Base-by-base conservation (phyloP, 148 eudicot species). In the Fallopia convolvulus region DNA sequence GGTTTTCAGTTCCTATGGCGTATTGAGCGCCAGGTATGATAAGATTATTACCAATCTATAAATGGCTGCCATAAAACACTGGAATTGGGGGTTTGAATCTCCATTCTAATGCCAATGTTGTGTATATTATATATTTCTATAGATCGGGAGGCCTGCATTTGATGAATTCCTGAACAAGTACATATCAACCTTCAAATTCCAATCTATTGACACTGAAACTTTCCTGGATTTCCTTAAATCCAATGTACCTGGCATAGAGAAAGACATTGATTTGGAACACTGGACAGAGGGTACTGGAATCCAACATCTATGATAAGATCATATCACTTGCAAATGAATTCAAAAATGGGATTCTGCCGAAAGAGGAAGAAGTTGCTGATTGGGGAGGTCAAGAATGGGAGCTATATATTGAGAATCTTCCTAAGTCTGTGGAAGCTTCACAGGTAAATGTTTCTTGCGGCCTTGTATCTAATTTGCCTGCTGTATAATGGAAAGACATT, bases 1-100 rank as follows among this genome's bases (percentile, higher is more conserved):
- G 99, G 99, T n/a, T 92, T 95, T 84, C 99, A 95, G 90, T 95
- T 95, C 75, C 76, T 95, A 53, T 92, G 94, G 90, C 92, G 99
- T 79, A 92, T 92, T 77, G 99, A 95, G 68, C 89, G 97, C 75
- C 91, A 92, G 93, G 99, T 95, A 74, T 60, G 56, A 61, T 17
- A 74, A 44, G 30, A 33, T 52, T 52, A 32, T 55, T 53, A 39
- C 60, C 47, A 18, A 50, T 39, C 66, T 53, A 32, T 77, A 20
- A 49, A n/a, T 32, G 23, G 20, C 76, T 36, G 10, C 68, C 1
- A 41, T 20, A 30, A 41, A 44, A 23, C 40, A 9, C 44, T 1
- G 36, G 61, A 23, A 47, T 26, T 20, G 3, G 30, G 77, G n/a
- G 1, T 40, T 12, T 55, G 68, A 14, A 65, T 32, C 70, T 65